Evolutionary conservation across 192 early-diverging fungal species (phyloP).

Genomic region (Coemansia sp.): DNA sequence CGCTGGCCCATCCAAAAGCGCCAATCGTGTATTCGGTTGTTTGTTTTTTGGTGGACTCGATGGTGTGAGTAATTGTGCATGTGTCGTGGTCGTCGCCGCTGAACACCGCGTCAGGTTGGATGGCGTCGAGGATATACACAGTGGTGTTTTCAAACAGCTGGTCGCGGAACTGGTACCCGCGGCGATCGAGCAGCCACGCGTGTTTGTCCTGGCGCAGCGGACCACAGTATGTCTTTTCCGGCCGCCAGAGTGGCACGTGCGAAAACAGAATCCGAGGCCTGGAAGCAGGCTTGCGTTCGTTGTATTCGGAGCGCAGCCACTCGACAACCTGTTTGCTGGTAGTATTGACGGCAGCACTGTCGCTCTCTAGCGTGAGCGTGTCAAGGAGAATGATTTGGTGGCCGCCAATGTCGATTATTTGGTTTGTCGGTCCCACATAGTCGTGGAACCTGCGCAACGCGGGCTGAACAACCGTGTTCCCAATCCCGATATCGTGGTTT

Average conservation of each 20-base stretch:
- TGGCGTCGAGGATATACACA: slow-evolving; percentile 52
- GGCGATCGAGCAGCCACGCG: slow-evolving; percentile 56
- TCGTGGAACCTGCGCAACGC: slow-evolving; percentile 52
- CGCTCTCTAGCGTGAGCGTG: slow-evolving; percentile 65
- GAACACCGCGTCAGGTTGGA: slow-evolving; percentile 71
- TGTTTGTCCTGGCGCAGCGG: slow-evolving; percentile 53
- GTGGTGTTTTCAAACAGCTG: slow-evolving; percentile 63
- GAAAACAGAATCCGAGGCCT: slow-evolving; percentile 67
- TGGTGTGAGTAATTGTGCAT: slow-evolving; percentile 62
- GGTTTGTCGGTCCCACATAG: slow-evolving; percentile 58
- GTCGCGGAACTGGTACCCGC: slow-evolving; percentile 90
- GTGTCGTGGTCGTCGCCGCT: slow-evolving; percentile 96
- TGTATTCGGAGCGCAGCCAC: slow-evolving; percentile 12
- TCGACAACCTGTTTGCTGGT: slow-evolving; percentile 14
- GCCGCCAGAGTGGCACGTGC: slow-evolving; percentile 84
- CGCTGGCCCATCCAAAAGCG: slow-evolving; percentile 63
- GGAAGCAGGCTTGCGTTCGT: background rate
- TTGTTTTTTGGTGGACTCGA: background rate
- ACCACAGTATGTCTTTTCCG: slow-evolving; percentile 67
- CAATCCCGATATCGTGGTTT: slow-evolving; percentile 93
- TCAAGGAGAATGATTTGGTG: slow-evolving; percentile 75
- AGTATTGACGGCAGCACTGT: slow-evolving; percentile 6
- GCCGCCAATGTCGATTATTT: slow-evolving; percentile 52
- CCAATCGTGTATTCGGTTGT: slow-evolving; percentile 58
- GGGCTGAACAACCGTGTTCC: slow-evolving; percentile 51